These are phyloP conservation scores for Aspergillus nomiae DNA, from an alignment of 2,329 filamentous ascomycete species.

Conservation along the genomic window DNA sequence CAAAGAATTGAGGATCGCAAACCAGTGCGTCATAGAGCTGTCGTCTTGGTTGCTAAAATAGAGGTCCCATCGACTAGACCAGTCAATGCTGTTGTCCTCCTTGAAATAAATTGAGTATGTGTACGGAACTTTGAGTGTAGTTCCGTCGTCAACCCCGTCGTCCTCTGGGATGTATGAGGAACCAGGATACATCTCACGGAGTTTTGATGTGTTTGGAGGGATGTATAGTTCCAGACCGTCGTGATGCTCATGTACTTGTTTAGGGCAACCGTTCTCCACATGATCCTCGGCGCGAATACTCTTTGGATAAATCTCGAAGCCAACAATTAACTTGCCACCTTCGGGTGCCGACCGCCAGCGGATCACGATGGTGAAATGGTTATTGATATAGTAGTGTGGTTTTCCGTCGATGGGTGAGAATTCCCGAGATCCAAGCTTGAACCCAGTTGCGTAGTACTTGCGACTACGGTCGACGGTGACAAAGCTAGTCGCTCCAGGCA, in stretches of 20 bases:
- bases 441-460: conserved; percentile 88
- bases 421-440: conserved; percentile 82
- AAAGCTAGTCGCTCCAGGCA: conserved; percentile 86
- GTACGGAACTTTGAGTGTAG: conserved; percentile 74
- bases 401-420: conserved; percentile 60
- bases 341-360: conserved; percentile 72
- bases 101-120: conserved; percentile 90
- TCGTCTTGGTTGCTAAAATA: conserved; percentile 89
- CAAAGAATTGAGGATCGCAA: conserved; percentile 84
- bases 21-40: conserved; percentile 79
- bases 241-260: conserved; percentile 64
- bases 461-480: conserved; percentile 80
- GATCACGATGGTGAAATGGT: conserved; percentile 83
- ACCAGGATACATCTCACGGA: conserved; percentile 58
- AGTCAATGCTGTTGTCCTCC: conserved; percentile 77
- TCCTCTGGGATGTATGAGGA: conserved; percentile 62
- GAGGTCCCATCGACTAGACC: conserved; percentile 82
- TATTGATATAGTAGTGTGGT: conserved; percentile 75
- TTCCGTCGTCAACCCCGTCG: conserved; percentile 63
- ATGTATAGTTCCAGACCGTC: conserved; percentile 70
- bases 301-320: conserved; percentile 88
- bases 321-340: conserved; percentile 78
- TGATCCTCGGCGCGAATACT: conserved; percentile 69
- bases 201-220: conserved; percentile 61
- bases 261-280: conserved; percentile 67